Evolutionary conservation across 306 rosid species (phyloP).

Genomic region (Vicia faba): DNA sequence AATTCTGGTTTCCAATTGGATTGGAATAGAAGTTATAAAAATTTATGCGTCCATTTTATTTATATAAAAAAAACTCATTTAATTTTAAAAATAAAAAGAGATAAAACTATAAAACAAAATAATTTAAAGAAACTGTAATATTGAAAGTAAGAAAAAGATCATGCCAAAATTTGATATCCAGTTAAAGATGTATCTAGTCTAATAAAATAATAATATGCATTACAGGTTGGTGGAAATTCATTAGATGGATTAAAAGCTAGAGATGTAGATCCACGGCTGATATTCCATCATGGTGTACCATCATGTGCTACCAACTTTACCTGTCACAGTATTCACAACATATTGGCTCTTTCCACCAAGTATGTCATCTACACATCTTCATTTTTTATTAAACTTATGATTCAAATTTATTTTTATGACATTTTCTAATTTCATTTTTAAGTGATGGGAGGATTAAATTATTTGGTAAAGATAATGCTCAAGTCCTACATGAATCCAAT

Average conservation of each 20-base stretch:
- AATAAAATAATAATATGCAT: too few species aligned
- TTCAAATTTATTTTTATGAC: conserved; percentile 5
- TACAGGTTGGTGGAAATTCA: conserved; percentile 56
- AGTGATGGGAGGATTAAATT: conserved; percentile 89
- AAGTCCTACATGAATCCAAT: conserved; percentile 66
- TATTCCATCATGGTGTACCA: conserved; percentile 79
- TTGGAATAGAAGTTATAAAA: too few species aligned
- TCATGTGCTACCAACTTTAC: conserved; percentile 56
- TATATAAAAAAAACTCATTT: too few species aligned
- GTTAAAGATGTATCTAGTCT: too few species aligned
- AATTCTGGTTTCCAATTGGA: too few species aligned
- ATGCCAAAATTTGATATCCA: too few species aligned
- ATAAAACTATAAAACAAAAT: too few species aligned
- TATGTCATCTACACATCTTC: conserved; percentile 34
- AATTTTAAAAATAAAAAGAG: too few species aligned
- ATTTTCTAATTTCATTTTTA: not conserved
- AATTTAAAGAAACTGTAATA: too few species aligned
- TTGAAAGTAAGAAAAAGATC: too few species aligned
- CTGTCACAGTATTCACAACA: conserved; percentile 63
- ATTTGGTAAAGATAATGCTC: conserved; percentile 74
- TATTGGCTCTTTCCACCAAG: conserved; percentile 82
- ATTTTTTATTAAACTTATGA: conserved; percentile 12
- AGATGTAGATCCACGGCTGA: conserved; percentile 59
- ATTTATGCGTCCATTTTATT: too few species aligned
- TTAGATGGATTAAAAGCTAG: conserved; percentile 47